Evolutionary conservation across 202 grass and related monocot species (phyloP).

Genomic region (Dendrocalamus latiflorus): DNA sequence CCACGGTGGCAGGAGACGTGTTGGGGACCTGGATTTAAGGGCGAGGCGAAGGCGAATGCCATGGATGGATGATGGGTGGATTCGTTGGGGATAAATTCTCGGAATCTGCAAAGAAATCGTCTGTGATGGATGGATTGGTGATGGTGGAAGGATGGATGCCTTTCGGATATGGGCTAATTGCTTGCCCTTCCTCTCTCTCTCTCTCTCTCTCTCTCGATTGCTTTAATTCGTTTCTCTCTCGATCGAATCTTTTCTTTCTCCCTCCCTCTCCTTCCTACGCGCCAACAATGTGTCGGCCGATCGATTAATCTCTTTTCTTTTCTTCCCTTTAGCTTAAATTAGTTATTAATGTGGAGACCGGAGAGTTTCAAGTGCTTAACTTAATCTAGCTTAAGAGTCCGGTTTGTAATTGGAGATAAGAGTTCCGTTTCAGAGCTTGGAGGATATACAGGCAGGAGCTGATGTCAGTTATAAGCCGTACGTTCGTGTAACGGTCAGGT

Average conservation of each 20-base stretch:
- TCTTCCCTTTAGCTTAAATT: background rate
- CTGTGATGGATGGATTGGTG: background rate
- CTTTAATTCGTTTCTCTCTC: background rate
- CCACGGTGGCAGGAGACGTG: slow-evolving; percentile 36
- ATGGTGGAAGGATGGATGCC: slow-evolving; percentile 31
- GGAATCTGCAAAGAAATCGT: slow-evolving; percentile 22
- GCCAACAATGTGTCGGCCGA: slow-evolving; percentile 18
- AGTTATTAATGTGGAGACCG: background rate
- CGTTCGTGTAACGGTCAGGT: background rate
- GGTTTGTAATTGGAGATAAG: background rate
- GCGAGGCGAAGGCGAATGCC: background rate
- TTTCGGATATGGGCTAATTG: slow-evolving; percentile 61
- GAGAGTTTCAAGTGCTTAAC: background rate
- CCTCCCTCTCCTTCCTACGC: background rate
- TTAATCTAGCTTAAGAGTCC: background rate
- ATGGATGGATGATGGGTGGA: background rate
- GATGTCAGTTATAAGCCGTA: slow-evolving; percentile 2
- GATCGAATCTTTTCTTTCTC: slow-evolving; percentile 29
- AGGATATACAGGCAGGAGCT: background rate
- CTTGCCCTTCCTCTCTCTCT: no score
- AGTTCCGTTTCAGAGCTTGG: background rate
- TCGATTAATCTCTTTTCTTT: background rate
- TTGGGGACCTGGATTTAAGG: slow-evolving; percentile 34
- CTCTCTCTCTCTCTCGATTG: no score
- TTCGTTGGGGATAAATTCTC: slow-evolving; percentile 42